Evolutionary conservation across 192 early-diverging fungal species (phyloP), one percentile per base, ranked within the genome.

Genomic region (Podila verticillata): DNA sequence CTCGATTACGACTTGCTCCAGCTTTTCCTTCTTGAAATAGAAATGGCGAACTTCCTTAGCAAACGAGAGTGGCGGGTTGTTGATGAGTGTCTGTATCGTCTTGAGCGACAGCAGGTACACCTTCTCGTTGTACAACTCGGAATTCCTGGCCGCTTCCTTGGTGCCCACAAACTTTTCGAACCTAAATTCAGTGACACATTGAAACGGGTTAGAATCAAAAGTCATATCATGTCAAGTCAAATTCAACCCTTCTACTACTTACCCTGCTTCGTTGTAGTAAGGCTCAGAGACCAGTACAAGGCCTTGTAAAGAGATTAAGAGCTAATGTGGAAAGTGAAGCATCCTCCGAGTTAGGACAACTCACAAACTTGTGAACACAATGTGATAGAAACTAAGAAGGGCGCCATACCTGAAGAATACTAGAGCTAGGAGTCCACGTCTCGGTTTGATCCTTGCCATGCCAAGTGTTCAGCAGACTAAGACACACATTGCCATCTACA

Each of bases 231-330:
- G 17, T 5, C 19, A 13, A 32, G 31, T 56, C 13, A 30, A 54
- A 57, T 35, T 30, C 51, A 20, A 19, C 28, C 26, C 8, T 10
- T 9, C 29, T 20, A 29, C 48, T 12, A 0, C 73, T 67, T 82
- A 82, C 60, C 89, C 89, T 10, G 89, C 86, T 67, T 90, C 89
- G 48, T 91, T 90, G 66, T 83, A 90, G 57, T 87, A 90, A 17
- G 89, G 89, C 44, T 81, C 61, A 61, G 77, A 70, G 0, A 84
- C 83, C 17, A 90, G 75, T 1, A 90, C 87, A 26, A 90, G 83
- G 8, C 88, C 86, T 59, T 90, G 89, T 10, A 90, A 57, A 3
- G 89, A 91, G 35, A 89, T 75, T 48, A 90, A 61, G 26, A 89
- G 47, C 80, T 20, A 61, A 19, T n/a, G 15, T 44, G 17, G 17